Percentiles rank a stretch among this genome's conserved stretches.
phyloP scores from a whole-genome alignment of 2,329 filamentous ascomycete species.

The Hawksworthiomyces lignivorus region DNA sequence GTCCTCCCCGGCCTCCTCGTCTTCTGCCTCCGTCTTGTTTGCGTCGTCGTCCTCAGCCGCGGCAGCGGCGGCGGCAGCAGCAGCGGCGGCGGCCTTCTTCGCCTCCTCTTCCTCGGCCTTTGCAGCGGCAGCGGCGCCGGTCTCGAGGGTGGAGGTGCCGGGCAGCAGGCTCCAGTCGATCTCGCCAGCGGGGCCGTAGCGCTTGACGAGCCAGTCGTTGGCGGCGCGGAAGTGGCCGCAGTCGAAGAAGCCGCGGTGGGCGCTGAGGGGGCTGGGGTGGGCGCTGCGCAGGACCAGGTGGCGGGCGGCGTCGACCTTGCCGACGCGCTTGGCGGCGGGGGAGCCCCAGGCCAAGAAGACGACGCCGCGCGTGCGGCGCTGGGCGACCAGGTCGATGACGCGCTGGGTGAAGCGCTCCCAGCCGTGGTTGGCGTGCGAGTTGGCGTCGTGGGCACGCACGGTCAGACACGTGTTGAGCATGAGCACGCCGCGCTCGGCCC shows the following conservation, averaged over 20 bases:
- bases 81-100: conserved; percentile 19
- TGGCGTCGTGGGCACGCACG: conserved; percentile 80
- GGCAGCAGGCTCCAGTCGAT: conserved; percentile 73
- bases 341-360: conserved; percentile 94
- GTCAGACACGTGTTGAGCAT: conserved; percentile 94
- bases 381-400: conserved; percentile 79
- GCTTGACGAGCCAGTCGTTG: conserved; percentile 73
- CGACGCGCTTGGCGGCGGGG: conserved; percentile 72
- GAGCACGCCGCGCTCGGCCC: conserved; percentile 88
- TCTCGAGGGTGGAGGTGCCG: conserved; percentile 20
- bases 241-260: conserved; percentile 71
- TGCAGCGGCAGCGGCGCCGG: background rate
- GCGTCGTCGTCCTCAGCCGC: conserved; percentile 18
- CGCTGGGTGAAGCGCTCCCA: conserved; percentile 93
- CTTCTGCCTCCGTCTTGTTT: conserved; percentile 11
- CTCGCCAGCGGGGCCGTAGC: conserved; percentile 71
- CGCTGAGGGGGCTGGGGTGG: conserved; percentile 91
- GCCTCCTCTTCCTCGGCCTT: conserved; percentile 20
- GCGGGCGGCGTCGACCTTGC: conserved; percentile 60
- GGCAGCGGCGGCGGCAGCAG: too few species aligned
- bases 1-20: background rate
- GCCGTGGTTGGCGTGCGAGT: conserved; percentile 75
- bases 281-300: conserved; percentile 82
- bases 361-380: conserved; percentile 69
- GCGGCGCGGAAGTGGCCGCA: conserved; percentile 74